Percentiles rank a stretch among this genome's conserved stretches.
phyloP scores from a whole-genome alignment of 345 rosid species.

The Syzygium oleosum region DNA sequence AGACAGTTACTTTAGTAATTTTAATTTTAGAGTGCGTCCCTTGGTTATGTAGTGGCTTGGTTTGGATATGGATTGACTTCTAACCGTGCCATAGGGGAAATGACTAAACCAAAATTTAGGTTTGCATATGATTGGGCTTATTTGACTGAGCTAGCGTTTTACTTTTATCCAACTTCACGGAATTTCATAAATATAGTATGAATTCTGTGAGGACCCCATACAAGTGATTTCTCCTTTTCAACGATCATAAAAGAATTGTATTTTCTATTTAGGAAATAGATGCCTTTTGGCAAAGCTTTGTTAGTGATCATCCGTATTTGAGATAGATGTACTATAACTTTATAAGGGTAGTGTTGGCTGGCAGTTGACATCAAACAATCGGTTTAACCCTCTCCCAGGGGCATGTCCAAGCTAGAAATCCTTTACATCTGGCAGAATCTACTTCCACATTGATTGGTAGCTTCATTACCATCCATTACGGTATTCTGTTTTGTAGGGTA shows the following conservation, averaged over 20 bases:
- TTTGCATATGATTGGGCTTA: neutral
- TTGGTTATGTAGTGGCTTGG: neutral
- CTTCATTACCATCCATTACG: neutral
- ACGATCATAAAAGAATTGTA: neutral
- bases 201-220: neutral
- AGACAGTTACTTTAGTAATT: neutral
- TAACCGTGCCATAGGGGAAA: neutral
- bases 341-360: neutral
- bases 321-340: neutral
- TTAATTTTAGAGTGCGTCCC: neutral
- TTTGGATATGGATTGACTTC: neutral
- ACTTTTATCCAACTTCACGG: neutral
- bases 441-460: neutral
- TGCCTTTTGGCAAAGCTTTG: neutral
- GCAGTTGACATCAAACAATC: neutral
- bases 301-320: neutral
- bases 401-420: neutral
- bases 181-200: neutral
- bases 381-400: neutral
- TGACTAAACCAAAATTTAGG: neutral
- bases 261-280: neutral
- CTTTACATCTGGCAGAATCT: neutral
- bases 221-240: neutral
- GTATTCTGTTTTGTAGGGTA: neutral
- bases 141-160: neutral